Evolutionary conservation across 495 filamentous ascomycete species (phyloP).

Genomic region (Penicillium parvum): DNA sequence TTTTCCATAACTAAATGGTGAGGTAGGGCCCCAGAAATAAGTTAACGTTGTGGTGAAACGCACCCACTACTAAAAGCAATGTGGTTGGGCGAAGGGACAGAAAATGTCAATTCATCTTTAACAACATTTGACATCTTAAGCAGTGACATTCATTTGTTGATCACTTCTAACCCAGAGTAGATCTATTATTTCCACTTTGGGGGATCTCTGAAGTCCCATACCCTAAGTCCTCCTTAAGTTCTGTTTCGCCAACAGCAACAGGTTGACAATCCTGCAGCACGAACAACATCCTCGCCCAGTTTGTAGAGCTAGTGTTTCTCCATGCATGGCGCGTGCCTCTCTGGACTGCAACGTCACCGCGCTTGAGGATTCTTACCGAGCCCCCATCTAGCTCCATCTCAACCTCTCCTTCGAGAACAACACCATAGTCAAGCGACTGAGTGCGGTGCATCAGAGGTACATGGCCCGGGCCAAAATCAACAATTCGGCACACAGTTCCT

Average conservation of each 20-base stretch:
- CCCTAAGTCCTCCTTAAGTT: background rate
- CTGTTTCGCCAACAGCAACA: background rate
- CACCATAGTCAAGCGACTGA: slow-evolving; percentile 65
- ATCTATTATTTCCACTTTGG: too few relatives aligned
- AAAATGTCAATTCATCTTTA: too few relatives aligned
- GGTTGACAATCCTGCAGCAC: background rate
- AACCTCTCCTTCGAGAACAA: slow-evolving; percentile 66
- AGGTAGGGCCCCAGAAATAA: too few relatives aligned
- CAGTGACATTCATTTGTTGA: too few relatives aligned
- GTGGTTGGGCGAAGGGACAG: too few relatives aligned
- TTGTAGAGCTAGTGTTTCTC: background rate
- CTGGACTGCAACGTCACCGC: slow-evolving; percentile 66
- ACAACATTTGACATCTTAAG: too few relatives aligned
- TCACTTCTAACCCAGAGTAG: too few relatives aligned
- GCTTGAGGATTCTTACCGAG: slow-evolving; percentile 57
- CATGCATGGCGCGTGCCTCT: slow-evolving; percentile 47
- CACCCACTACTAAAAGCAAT: too few relatives aligned
- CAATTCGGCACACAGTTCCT: slow-evolving; percentile 51
- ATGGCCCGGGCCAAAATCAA: slow-evolving; percentile 58
- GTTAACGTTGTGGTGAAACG: too few relatives aligned
- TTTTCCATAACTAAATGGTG: too few relatives aligned
- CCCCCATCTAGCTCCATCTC: slow-evolving; percentile 69
- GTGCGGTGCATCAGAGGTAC: slow-evolving; percentile 69
- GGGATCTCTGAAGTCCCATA: too few relatives aligned
- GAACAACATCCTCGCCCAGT: background rate